phyloP scores from a whole-genome alignment of 352 stramenopile species.

The Thalassiosira hispida region DNA sequence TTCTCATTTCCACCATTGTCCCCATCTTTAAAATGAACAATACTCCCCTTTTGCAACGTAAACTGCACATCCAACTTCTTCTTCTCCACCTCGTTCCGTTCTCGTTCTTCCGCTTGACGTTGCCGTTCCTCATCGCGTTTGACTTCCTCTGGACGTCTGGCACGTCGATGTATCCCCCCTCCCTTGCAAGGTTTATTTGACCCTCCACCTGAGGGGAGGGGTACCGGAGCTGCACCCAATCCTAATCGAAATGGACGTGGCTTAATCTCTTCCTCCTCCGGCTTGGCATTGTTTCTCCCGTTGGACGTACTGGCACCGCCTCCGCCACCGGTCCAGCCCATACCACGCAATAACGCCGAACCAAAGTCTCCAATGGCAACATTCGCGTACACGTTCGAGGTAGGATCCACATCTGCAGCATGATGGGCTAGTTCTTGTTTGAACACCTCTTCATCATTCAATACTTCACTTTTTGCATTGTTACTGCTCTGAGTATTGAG shows the following conservation, averaged over 20 bases:
- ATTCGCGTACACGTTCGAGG: constrained; percentile 44
- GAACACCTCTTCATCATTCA: constrained; percentile 51
- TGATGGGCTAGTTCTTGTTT: constrained; percentile 42
- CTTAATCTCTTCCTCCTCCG: constrained; percentile 65
- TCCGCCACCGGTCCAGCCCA: constrained; percentile 93
- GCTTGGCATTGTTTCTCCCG: constrained; percentile 16
- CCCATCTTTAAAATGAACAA: constrained; percentile 56
- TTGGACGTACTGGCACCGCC: constrained; percentile 38
- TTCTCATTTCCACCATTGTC: constrained; percentile 3
- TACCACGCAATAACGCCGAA: constrained; percentile 93
- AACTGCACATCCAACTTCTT: constrained; percentile 73
- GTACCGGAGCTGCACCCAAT: constrained; percentile 89
- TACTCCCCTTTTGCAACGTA: constrained; percentile 75
- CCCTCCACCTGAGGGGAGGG: constrained; percentile 26
- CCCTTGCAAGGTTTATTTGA: constrained; percentile 7
- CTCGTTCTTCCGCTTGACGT: constrained; percentile 64
- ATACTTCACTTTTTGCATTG: background rate
- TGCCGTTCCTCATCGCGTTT: constrained; percentile 68
- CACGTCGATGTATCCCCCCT: constrained; percentile 30
- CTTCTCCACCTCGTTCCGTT: constrained; percentile 58
- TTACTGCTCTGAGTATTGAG: constrained; percentile 13
- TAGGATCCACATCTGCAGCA: constrained; percentile 50
- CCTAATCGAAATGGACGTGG: constrained; percentile 91
- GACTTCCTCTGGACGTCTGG: constrained; percentile 64
- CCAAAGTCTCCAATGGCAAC: constrained; percentile 94